Evolutionary conservation across 495 filamentous ascomycete species (phyloP).

Genomic region (Daldinia grandis): DNA sequence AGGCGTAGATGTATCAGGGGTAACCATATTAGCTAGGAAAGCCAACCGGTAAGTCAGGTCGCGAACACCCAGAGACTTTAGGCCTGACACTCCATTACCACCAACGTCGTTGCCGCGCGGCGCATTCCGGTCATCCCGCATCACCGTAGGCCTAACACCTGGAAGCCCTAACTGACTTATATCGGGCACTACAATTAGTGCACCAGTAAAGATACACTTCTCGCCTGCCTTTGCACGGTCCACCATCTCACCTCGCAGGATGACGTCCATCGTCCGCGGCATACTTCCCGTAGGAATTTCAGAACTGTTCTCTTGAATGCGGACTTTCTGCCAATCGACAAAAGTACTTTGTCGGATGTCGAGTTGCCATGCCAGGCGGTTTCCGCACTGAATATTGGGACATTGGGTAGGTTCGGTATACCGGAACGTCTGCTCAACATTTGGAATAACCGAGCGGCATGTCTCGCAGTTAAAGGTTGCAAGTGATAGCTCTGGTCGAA

Average conservation of each 20-base stretch:
- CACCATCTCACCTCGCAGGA: constrained; percentile 97
- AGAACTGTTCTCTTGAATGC: constrained; percentile 96
- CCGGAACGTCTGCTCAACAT: constrained; percentile 96
- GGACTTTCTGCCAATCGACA: constrained; percentile 98
- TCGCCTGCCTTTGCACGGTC: constrained; percentile 97
- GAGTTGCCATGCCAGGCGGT: constrained; percentile 88
- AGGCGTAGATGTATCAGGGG: constrained; percentile 82
- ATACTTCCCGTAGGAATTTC: constrained; percentile 99
- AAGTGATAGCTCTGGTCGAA: constrained; percentile 89
- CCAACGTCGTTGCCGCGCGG: constrained; percentile 81
- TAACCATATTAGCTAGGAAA: constrained; percentile 97
- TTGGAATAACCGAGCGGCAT: constrained; percentile 80
- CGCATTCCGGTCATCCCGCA: constrained; percentile 77
- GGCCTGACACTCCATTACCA: constrained; percentile 81
- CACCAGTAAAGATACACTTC: constrained; percentile 96
- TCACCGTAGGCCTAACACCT: constrained; percentile 83
- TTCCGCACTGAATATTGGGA: constrained; percentile 89
- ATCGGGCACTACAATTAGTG: constrained; percentile 95
- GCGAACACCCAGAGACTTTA: constrained; percentile 92
- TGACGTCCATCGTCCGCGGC: constrained; percentile 97
- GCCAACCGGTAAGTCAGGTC: constrained; percentile 97
- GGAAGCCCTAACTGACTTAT: constrained; percentile 94
- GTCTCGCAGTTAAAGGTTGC: constrained; percentile 92
- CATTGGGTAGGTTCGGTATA: constrained; percentile 98
- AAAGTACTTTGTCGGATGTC: constrained; percentile 98